Base-by-base conservation (phyloP, 306 rosid species). In the Biancaea sappan region DNA sequence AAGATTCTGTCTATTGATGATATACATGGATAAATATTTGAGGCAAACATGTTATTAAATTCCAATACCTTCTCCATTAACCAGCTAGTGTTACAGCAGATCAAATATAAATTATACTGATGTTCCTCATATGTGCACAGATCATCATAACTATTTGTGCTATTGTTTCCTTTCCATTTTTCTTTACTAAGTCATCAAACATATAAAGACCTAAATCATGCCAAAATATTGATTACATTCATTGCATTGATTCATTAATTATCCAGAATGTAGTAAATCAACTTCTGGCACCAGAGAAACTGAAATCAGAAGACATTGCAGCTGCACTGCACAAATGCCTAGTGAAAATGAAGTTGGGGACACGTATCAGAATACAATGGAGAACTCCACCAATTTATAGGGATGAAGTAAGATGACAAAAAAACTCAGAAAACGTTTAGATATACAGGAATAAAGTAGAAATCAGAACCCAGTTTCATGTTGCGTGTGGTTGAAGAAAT, bases 321-420 rank as follows among this genome's bases (percentile, higher is more conserved):
- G 40, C 64, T 58, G 38, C 22, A 58, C 66, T 9, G 66, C 26
- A 2, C 24, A 8, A 59, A 16, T 7, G 47, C 28, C 28, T 8
- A 18, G 44, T 8, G 29, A 61, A 61, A 62, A 19, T 19, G 29
- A 10, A 4, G 9, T 19, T 10, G 68, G n/a, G 19, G 68, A 35
- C 34, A 28, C 22, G 14, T 5, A 31, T 29, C 24, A 58, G 15
- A 29, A 31, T 29, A 24, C 13, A 14, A 58, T 1, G 7, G 10
- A 59, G 8, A 18, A 31, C 22, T 29, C 41, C 41, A 35, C 21
- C 64, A 58, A 58, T 14, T 57, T 26, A 28, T 6, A 59, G 41
- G 64, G 64, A 28, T n/a, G 14, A 59, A 59, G 40, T 59, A 59
- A 59, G 41, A 31, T 31, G 65, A 32, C 15, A 59, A 59, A 58